Evolutionary conservation across 805 yeast genomes (phyloP).

Genomic region (Zygosaccharomyces pseudorouxii): DNA sequence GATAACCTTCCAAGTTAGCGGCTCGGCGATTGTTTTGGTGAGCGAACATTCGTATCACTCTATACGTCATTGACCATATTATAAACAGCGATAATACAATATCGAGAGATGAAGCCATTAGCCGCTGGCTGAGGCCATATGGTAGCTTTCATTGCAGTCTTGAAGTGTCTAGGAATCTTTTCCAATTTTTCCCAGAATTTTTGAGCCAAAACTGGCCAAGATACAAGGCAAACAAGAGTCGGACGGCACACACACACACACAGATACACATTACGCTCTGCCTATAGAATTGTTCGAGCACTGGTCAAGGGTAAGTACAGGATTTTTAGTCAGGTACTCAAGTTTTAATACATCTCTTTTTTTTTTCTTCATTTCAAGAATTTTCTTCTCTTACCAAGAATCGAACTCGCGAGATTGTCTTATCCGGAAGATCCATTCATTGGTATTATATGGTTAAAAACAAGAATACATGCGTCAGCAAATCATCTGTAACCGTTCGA

Average conservation of each 20-base stretch:
- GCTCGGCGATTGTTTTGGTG: not conserved
- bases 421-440: too few relatives aligned
- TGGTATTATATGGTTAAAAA: too few relatives aligned
- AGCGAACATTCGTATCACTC: not conserved
- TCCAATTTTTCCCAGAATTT: not conserved
- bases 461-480: too few relatives aligned
- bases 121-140: not conserved
- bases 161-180: not conserved
- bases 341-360: too few relatives aligned
- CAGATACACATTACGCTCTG: too few relatives aligned
- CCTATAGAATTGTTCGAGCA: not conserved
- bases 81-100: not conserved
- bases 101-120: not conserved
- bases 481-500: too few relatives aligned
- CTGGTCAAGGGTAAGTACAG: too few relatives aligned
- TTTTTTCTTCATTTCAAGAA: too few relatives aligned
- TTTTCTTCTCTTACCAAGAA: too few relatives aligned
- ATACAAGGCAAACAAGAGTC: not conserved
- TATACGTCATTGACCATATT: not conserved
- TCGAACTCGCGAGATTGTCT: too few relatives aligned
- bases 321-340: too few relatives aligned
- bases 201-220: not conserved
- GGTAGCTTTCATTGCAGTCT: not conserved
- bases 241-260: not conserved
- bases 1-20: conserved; percentile 3